Base-by-base conservation (phyloP, 371 early-diverging fungal species). In the Apophysomyces ossiformis region DNA sequence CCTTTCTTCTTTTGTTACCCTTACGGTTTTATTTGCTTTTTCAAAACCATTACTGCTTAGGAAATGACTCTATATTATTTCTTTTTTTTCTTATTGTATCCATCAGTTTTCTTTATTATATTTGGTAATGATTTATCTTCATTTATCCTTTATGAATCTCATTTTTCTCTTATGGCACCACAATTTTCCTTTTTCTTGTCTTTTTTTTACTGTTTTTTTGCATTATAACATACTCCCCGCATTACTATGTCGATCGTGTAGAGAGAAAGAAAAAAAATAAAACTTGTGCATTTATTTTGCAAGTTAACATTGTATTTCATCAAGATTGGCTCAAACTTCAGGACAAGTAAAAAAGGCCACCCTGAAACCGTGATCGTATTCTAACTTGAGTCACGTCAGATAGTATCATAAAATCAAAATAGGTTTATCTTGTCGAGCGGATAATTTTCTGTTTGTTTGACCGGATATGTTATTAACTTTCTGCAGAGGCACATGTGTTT, bases 191-290 rank as follows among this genome's bases (percentile, higher is more conserved):
- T 45, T 9, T 46, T 32, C 36, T 61, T 61, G n/a, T n/a, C 12
- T 18, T 41, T 61, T 35, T 21, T 12, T 44, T 36, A 38, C 44
- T 63, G 46, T 64, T 45, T 35, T 58, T 41, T 41, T 57, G 63
- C 57, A 41, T 56, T 47, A 47, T 50, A 15, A 15, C n/a, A 47
- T 62, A 26, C 26, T 37, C 18, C 38, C 35, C 58, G 44, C 58
- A 58, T 64, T 45, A 45, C 36, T 57, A 35, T 41, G 41, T 41
- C 63, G 56, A 39, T 32, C 56, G 57, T 63, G 65, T 58, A 65
- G 58, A 60, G 37, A 65, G 59, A 65, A 65, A 65, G 60, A 57
- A 57, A 63, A 46, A 63, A 56, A 63, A 63, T 38, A 57, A 41
- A 56, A 43, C 32, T 26, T 26, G 32, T 26, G 32, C 32, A 26